Conservation (phyloP, 192 early-diverging fungal species). For the Coemansia sp. region DNA sequence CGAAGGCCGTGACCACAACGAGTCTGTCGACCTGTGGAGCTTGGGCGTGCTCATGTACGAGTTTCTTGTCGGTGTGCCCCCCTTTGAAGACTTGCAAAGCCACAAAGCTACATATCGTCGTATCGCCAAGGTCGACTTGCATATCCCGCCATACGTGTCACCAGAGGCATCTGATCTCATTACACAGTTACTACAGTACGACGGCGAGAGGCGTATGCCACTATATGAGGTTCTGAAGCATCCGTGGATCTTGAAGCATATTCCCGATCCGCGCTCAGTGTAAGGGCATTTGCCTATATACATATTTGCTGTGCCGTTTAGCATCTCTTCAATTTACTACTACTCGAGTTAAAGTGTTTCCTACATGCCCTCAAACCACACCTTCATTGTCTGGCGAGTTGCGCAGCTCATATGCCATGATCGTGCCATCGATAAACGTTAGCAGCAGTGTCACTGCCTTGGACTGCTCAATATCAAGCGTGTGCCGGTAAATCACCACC, state of each 20-base stretch:
- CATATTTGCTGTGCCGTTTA: not conserved
- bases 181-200: conserved; percentile 69
- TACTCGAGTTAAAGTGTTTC: not conserved
- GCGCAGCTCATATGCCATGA: conserved; percentile 35
- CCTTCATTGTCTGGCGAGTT: not conserved
- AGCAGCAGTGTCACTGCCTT: conserved; percentile 19
- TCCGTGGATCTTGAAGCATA: conserved; percentile 66
- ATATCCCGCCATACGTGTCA: conserved; percentile 78
- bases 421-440: conserved; percentile 25
- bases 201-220: conserved; percentile 69
- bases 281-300: not conserved
- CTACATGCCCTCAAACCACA: not conserved
- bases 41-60: conserved; percentile 92
- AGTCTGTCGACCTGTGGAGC: conserved; percentile 88
- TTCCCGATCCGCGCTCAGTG: conserved; percentile 24
- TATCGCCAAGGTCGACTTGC: conserved; percentile 83
- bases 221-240: conserved; percentile 77
- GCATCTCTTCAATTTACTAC: not conserved
- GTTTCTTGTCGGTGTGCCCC: conserved; percentile 89
- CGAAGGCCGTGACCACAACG: conserved; percentile 77
- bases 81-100: conserved; percentile 77
- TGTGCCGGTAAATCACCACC: conserved; percentile 27
- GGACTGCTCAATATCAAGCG: conserved; percentile 10
- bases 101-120: conserved; percentile 74
- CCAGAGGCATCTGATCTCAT: conserved; percentile 85